These are phyloP conservation scores for Ramaria sp. DNA, from an alignment of 768 basidiomycete species.

Conservation along the genomic window DNA sequence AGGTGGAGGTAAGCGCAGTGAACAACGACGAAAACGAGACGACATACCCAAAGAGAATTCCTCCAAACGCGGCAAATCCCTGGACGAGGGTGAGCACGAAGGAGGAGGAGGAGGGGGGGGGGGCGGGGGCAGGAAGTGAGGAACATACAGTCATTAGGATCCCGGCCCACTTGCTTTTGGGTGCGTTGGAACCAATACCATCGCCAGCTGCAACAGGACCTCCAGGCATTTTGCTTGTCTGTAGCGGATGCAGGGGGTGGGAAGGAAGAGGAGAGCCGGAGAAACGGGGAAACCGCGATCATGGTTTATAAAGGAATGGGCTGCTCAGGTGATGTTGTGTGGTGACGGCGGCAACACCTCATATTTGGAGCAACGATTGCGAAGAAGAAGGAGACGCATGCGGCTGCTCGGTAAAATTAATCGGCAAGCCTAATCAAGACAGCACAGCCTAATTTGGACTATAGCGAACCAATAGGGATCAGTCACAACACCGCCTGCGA, in stretches of 20 bases:
- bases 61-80: constrained; percentile 37
- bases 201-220: constrained; percentile 25
- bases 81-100: background rate
- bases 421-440: no score
- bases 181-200: constrained; percentile 24
- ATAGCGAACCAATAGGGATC: no score
- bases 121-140: background rate
- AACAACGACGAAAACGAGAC: constrained; percentile 28
- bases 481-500: no score
- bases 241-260: background rate
- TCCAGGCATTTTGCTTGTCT: constrained; percentile 24
- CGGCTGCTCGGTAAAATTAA: no score
- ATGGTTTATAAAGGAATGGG: no score
- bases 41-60: constrained; percentile 20
- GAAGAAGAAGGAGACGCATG: no score
- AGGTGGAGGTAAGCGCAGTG: constrained; percentile 25
- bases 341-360: no score
- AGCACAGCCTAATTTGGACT: no score
- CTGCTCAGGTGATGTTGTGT: no score
- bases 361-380: no score
- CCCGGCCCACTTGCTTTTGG: constrained; percentile 30
- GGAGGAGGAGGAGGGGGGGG: background rate
- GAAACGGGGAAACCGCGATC: no score
- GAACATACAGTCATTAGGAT: constrained; percentile 24
- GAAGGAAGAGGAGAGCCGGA: background rate